Percentiles rank a stretch among this genome's conserved stretches.
phyloP scores from a whole-genome alignment of 2,329 filamentous ascomycete species.

The Myriosclerotinia duriaeana region DNA sequence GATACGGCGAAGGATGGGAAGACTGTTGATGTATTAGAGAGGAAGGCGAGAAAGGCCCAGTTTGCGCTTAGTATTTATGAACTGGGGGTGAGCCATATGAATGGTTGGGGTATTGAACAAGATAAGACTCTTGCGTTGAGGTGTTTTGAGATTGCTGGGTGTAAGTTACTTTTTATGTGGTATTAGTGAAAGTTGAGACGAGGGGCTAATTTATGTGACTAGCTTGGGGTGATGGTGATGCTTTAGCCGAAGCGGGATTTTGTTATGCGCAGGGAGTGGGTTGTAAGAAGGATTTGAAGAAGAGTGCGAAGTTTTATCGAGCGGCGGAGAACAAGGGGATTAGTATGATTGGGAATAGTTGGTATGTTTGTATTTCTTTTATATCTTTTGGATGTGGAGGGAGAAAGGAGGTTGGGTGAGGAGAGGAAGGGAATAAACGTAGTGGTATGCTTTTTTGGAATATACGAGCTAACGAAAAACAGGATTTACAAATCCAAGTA shows the following conservation, averaged over 20 bases:
- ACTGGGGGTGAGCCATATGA: constrained; percentile 93
- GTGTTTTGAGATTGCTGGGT: constrained; percentile 94
- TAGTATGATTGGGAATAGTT: constrained; percentile 97
- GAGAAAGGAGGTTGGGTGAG: not conserved
- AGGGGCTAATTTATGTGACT: constrained; percentile 11
- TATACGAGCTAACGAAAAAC: not conserved
- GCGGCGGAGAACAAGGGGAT: constrained; percentile 89
- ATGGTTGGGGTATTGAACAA: constrained; percentile 95
- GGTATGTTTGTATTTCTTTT: constrained; percentile 59
- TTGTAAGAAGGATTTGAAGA: constrained; percentile 94
- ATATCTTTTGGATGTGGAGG: not conserved
- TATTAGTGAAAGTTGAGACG: not conserved
- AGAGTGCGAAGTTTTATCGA: constrained; percentile 86
- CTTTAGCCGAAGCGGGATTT: constrained; percentile 89
- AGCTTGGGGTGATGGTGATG: constrained; percentile 94
- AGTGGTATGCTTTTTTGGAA: not conserved
- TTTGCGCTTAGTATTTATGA: constrained; percentile 96
- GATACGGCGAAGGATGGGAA: constrained; percentile 63
- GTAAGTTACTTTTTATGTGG: constrained; percentile 48
- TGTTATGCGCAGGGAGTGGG: constrained; percentile 94
- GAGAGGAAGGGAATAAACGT: not conserved
- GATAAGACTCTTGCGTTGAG: constrained; percentile 84
- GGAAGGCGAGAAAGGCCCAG: constrained; percentile 83
- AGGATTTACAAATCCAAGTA: constrained; percentile 99
- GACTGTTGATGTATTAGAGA: constrained; percentile 63